phyloP scores from a whole-genome alignment of 129 eudicot genomes.

The Artemisia argyi region DNA sequence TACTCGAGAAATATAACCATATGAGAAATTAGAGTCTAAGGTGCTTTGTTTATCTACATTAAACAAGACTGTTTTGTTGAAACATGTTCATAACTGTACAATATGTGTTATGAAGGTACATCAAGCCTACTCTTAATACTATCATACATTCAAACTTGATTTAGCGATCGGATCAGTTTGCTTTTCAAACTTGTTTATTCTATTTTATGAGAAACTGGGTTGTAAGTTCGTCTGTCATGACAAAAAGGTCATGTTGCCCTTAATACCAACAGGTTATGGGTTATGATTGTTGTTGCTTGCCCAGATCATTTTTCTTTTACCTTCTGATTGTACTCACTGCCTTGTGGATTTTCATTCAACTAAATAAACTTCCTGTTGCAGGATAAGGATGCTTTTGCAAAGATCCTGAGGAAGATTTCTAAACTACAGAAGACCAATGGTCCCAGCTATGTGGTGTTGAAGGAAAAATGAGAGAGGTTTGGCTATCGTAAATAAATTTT shows the following conservation, averaged over 20 bases:
- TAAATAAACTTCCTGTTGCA: conserved; percentile 26
- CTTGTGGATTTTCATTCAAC: background rate
- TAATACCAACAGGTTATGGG: no score
- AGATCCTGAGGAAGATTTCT: conserved; percentile 76
- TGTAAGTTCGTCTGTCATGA: background rate
- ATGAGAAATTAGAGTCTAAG: no score
- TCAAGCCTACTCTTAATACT: background rate
- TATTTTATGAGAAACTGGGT: background rate
- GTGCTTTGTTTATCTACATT: no score
- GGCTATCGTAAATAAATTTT: background rate
- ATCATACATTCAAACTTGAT: background rate
- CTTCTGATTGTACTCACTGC: no score
- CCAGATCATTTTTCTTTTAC: background rate
- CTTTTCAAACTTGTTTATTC: background rate
- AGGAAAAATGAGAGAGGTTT: conserved; percentile 45
- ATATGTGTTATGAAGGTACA: background rate
- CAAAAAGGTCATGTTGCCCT: no score
- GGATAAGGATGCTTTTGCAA: conserved; percentile 93
- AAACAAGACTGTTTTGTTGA: no score
- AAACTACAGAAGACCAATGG: conserved; percentile 83
- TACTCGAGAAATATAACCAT: no score
- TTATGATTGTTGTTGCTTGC: background rate
- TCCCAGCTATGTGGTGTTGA: conserved; percentile 70
- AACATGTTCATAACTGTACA: background rate
- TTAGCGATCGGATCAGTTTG: background rate